phyloP scores from a whole-genome alignment of 176 grass and related monocot genomes.

The Lolium multiflorum region DNA sequence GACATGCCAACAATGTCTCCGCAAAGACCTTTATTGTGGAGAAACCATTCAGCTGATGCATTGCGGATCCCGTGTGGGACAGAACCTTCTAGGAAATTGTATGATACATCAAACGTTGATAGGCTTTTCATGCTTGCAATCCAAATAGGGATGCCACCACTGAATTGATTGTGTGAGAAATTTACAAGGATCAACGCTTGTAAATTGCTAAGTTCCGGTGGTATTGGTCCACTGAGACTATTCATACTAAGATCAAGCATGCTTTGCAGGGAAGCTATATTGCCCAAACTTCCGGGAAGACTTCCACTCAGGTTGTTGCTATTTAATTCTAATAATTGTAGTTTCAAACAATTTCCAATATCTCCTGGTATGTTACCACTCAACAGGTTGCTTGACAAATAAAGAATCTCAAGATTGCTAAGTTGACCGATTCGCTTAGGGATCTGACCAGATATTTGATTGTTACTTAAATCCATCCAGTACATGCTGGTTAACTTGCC shows the following conservation, averaged over 20 bases:
- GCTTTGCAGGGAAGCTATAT: constrained; percentile 8
- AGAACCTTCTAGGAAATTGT: constrained; percentile 38
- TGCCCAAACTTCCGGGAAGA: constrained; percentile 21
- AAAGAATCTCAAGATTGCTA: not conserved
- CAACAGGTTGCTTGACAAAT: not conserved
- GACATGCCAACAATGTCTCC: not conserved
- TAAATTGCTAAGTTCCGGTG: constrained; percentile 14
- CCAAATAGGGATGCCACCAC: not conserved
- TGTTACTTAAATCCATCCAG: not conserved
- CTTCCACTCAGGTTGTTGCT: constrained; percentile 32
- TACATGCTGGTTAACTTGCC: not conserved
- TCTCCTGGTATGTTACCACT: not conserved
- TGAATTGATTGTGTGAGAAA: constrained; percentile 49
- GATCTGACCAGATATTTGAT: not conserved
- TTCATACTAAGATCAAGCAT: constrained; percentile 6
- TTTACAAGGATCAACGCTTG: constrained; percentile 33
- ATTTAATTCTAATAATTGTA: not conserved
- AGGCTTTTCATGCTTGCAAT: constrained; percentile 40
- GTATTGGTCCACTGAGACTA: constrained; percentile 33
- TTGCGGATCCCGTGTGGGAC: not conserved
- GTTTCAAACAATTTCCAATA: not conserved
- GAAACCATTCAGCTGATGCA: constrained; percentile 19
- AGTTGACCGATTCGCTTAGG: not conserved
- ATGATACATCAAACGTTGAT: constrained; percentile 36
- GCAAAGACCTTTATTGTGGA: constrained; percentile 17